A percentile compares a stretch with the other conserved stretches of the same genome.
Evolutionary conservation across 2,329 filamentous ascomycete species (phyloP).

Genomic region (Capronia epimyces): DNA sequence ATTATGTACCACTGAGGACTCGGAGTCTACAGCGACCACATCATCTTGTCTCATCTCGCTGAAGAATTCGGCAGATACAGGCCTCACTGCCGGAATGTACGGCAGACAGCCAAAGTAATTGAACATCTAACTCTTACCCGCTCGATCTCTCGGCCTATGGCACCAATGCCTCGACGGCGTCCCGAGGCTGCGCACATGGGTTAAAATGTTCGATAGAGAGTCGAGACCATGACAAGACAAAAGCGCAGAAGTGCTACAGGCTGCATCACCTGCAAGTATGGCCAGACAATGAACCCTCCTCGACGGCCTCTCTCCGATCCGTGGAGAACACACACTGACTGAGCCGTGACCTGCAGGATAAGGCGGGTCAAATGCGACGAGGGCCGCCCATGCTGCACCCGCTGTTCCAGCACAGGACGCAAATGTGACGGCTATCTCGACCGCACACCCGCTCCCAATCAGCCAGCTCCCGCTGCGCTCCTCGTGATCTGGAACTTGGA

Average conservation of each 20-base stretch:
- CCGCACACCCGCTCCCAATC: conserved; percentile 1
- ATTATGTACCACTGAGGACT: too few relatives aligned
- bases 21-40: too few relatives aligned
- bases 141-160: too few relatives aligned
- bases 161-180: too few relatives aligned
- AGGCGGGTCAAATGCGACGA: conserved; percentile 30
- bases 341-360: conserved; percentile 5
- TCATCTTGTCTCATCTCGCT: too few relatives aligned
- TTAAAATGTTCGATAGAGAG: too few relatives aligned
- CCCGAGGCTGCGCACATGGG: background rate
- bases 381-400: conserved; percentile 33
- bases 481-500: conserved; percentile 13
- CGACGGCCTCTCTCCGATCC: background rate
- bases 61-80: too few relatives aligned
- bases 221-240: background rate
- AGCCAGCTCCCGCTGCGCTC: conserved; percentile 2
- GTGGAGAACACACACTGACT: background rate
- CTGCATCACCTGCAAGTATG: conserved; percentile 25
- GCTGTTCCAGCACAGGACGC: conserved; percentile 36
- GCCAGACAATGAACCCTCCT: background rate
- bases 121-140: too few relatives aligned
- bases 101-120: too few relatives aligned
- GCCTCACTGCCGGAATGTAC: too few relatives aligned
- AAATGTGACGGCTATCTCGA: conserved; percentile 39
- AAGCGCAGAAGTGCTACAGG: conserved; percentile 12